Percentiles rank a stretch among this genome's conserved stretches.
These are phyloP conservation scores for Triglochin maritima DNA, from an alignment of 106 monocot genomes.

Conservation along the genomic window DNA sequence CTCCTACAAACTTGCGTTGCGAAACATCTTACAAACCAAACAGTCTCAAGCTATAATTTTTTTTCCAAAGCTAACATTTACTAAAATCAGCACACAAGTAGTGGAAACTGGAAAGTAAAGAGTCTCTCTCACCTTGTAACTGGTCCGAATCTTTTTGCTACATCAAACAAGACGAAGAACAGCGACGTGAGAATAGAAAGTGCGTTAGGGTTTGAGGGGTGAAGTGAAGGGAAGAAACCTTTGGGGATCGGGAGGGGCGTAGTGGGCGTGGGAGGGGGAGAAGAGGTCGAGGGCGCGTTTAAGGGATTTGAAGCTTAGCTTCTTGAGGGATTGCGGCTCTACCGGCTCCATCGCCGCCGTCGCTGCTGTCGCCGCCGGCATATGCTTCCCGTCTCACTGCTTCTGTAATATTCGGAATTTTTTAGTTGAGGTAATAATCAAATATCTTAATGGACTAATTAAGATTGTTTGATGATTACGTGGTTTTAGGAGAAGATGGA, in stretches of 20 bases:
- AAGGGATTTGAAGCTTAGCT: conserved; percentile 84
- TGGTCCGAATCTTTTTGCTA: conserved; percentile 68
- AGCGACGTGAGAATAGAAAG: neutral
- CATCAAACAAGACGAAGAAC: conserved; percentile 1
- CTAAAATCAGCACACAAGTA: too few relatives aligned
- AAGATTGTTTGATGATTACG: too few relatives aligned
- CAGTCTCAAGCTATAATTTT: too few relatives aligned
- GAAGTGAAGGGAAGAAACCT: conserved; percentile 27
- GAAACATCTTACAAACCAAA: too few relatives aligned
- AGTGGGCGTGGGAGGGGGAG: conserved; percentile 49
- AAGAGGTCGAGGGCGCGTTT: conserved; percentile 95
- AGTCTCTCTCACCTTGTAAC: conserved; percentile 55
- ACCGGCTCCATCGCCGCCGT: conserved; percentile 49
- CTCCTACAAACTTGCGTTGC: too few relatives aligned
- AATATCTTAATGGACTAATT: too few relatives aligned
- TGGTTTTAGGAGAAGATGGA: too few relatives aligned
- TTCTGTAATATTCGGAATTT: too few relatives aligned
- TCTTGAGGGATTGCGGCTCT: conserved; percentile 96
- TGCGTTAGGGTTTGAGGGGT: conserved; percentile 12
- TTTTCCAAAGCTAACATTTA: too few relatives aligned
- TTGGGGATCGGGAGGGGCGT: conserved; percentile 46
- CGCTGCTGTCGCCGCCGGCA: conserved; percentile 17
- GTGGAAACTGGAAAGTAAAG: too few relatives aligned
- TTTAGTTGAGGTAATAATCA: too few relatives aligned
- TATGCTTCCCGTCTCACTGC: neutral